A percentile compares a stretch with the other conserved stretches of the same genome.
Conservation (phyloP, 352 stramenopile species). For the Phytophthora podocarpi region DNA sequence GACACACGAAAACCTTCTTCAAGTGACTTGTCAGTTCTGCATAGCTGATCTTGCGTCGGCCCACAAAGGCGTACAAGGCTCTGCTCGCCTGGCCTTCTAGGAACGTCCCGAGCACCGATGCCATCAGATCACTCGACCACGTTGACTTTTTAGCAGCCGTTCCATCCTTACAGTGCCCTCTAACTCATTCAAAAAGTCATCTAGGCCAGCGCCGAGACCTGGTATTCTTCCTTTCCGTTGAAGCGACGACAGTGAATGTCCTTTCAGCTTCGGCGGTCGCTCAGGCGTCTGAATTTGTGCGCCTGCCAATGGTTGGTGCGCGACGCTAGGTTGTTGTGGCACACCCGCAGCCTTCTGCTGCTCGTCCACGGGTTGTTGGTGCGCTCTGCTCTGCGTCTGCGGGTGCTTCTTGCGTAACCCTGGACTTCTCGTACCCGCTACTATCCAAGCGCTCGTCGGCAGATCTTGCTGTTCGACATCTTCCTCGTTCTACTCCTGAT, state of each 20-base stretch:
- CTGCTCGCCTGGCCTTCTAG: background rate
- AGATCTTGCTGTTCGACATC: no score
- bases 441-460: no score
- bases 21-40: background rate
- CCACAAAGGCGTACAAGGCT: background rate
- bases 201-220: background rate
- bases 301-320: no score
- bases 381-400: no score
- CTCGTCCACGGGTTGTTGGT: no score
- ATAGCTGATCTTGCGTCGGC: background rate
- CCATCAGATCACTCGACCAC: constrained; percentile 1
- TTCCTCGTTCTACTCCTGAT: no score
- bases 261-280: background rate
- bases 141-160: constrained; percentile 1
- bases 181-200: constrained; percentile 7
- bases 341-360: background rate
- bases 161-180: constrained; percentile 7
- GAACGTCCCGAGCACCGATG: constrained; percentile 9
- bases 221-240: constrained; percentile 6
- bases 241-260: constrained; percentile 13
- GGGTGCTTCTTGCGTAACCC: no score
- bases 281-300: background rate
- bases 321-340: no score
- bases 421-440: no score
- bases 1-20: constrained; percentile 12